A percentile compares a stretch with the other conserved stretches of the same genome.
Evolutionary conservation across 2,329 filamentous ascomycete species (phyloP).

Genomic region (Sordariomycetes sp.): DNA sequence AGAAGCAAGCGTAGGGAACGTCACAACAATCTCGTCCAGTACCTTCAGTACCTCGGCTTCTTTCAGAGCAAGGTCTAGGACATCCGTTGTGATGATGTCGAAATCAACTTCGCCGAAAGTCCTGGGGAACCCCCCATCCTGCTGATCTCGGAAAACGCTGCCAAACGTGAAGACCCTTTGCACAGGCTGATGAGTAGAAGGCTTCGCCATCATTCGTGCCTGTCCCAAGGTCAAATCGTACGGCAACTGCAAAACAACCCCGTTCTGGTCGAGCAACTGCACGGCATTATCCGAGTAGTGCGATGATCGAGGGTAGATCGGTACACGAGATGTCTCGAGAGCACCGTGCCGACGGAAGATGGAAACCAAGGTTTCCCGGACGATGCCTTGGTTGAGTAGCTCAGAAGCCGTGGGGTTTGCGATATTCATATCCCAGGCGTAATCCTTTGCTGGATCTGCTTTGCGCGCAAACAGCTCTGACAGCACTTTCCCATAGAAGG

Average conservation of each 20-base stretch:
- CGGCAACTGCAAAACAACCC: conserved; percentile 86
- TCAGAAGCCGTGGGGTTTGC: conserved; percentile 46
- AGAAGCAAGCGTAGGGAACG: conserved; percentile 66
- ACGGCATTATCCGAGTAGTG: conserved; percentile 70
- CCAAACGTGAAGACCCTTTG: conserved; percentile 82
- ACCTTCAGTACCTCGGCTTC: conserved; percentile 94
- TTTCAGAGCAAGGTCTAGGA: conserved; percentile 74
- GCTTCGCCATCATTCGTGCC: conserved; percentile 73
- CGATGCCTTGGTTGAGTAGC: conserved; percentile 60
- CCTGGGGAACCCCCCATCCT: conserved; percentile 70
- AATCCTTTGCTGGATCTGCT: conserved; percentile 71
- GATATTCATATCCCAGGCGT: conserved; percentile 63
- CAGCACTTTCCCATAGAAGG: conserved; percentile 84
- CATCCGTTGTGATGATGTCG: conserved; percentile 81
- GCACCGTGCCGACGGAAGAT: conserved; percentile 89
- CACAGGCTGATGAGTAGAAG: conserved; percentile 48
- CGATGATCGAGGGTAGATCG: conserved; percentile 72
- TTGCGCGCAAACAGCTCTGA: conserved; percentile 73
- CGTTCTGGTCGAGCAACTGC: conserved; percentile 71
- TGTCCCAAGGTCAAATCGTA: conserved; percentile 88
- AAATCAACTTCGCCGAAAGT: conserved; percentile 90
- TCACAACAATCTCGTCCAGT: conserved; percentile 77
- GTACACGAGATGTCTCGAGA: conserved; percentile 65
- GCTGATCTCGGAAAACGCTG: conserved; percentile 72
- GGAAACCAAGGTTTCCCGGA: conserved; percentile 63